Evolutionary conservation across 2,329 filamentous ascomycete species (phyloP).

Genomic region (Exophiala sp.): DNA sequence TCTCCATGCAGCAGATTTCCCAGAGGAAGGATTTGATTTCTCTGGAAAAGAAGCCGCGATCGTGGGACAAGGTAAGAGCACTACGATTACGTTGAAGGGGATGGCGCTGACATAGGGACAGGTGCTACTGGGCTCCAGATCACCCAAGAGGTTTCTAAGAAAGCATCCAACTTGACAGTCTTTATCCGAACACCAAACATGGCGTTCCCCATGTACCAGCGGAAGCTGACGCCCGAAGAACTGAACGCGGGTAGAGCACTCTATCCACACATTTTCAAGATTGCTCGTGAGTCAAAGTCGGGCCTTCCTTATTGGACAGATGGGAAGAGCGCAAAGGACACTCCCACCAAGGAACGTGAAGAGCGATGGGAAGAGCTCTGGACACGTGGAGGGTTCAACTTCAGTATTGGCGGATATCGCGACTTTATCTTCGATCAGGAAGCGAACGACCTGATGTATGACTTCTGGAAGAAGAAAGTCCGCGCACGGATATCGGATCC

Average conservation of each 20-base stretch:
- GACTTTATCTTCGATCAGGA: slow-evolving; percentile 46
- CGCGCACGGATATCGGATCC: slow-evolving; percentile 51
- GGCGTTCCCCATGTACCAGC: slow-evolving; percentile 27
- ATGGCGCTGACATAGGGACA: slow-evolving; percentile 25
- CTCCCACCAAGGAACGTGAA: slow-evolving; percentile 31
- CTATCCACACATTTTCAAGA: not conserved
- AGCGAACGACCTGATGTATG: slow-evolving; percentile 52
- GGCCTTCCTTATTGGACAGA: slow-evolving; percentile 50
- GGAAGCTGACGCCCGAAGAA: not conserved
- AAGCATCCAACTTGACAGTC: slow-evolving; percentile 35
- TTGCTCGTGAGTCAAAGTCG: not conserved
- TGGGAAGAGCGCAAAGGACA: slow-evolving; percentile 36
- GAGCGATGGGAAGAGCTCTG: slow-evolving; percentile 49
- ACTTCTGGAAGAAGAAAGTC: slow-evolving; percentile 54
- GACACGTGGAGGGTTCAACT: slow-evolving; percentile 52
- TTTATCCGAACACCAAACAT: slow-evolving; percentile 43
- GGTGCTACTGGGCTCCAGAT: slow-evolving; percentile 43
- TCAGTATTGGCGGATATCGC: slow-evolving; percentile 43
- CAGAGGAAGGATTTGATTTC: slow-evolving; percentile 16
- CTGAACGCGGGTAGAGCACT: not conserved
- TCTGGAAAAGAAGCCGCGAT: slow-evolving; percentile 41
- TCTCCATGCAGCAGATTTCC: slow-evolving; percentile 31
- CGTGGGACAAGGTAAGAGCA: slow-evolving; percentile 32
- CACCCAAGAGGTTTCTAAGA: slow-evolving; percentile 39
- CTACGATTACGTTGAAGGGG: too few relatives aligned